Conservation (phyloP, 805 yeast species). For the Sungouiozyma intestinalis region DNA sequence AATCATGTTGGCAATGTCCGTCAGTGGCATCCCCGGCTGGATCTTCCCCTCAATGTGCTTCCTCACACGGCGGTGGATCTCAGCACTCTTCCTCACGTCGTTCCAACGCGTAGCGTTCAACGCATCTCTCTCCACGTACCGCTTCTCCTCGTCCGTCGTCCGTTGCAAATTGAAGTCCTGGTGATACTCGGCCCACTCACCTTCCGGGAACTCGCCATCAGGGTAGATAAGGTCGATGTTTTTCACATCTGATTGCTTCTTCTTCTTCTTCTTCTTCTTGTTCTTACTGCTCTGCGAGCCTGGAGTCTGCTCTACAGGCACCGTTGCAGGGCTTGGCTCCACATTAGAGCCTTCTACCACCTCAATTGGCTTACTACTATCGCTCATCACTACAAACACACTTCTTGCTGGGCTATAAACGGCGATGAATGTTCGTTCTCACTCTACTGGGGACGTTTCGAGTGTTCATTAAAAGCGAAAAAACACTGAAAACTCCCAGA, state of each 20-base stretch:
- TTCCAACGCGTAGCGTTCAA: conserved; percentile 57
- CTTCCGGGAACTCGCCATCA: conserved; percentile 70
- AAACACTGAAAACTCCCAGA: too few relatives aligned
- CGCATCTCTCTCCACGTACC: conserved; percentile 53
- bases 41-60: conserved; percentile 62
- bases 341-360: too few relatives aligned
- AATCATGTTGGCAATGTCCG: conserved; percentile 78
- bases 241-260: conserved; percentile 42
- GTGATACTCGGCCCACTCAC: conserved; percentile 74
- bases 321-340: too few relatives aligned
- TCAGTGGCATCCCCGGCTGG: conserved; percentile 87
- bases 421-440: too few relatives aligned
- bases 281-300: conserved; percentile 19
- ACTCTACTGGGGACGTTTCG: too few relatives aligned
- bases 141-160: conserved; percentile 75
- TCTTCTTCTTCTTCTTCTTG: conserved; percentile 53
- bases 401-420: too few relatives aligned
- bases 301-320: too few relatives aligned
- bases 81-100: conserved; percentile 92
- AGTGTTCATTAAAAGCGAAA: too few relatives aligned
- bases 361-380: too few relatives aligned
- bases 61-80: conserved; percentile 86
- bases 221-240: conserved; percentile 62
- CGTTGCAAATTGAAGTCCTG: conserved; percentile 54
- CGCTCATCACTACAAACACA: too few relatives aligned